phyloP scores from a whole-genome alignment of 768 basidiomycete genomes.

The Trametes elegans region DNA sequence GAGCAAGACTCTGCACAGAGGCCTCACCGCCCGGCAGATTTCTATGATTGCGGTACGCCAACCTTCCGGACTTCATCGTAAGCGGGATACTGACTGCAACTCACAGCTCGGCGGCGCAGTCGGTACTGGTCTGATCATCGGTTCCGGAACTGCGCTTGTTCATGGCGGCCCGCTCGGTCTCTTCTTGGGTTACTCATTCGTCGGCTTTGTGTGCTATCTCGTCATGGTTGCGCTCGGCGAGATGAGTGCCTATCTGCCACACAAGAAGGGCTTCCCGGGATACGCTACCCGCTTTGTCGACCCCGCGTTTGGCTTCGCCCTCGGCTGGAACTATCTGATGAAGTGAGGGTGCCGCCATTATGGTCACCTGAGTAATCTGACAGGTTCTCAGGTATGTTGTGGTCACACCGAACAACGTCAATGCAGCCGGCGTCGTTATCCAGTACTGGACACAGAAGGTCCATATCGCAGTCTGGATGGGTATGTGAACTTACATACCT shows the following conservation, averaged over 20 bases:
- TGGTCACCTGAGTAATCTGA: background rate
- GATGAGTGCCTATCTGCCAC: conserved; percentile 44
- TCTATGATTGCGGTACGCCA: conserved; percentile 39
- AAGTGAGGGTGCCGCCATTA: conserved; percentile 35
- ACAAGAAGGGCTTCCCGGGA: conserved; percentile 57
- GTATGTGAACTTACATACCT: conserved; percentile 33
- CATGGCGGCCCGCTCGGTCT: conserved; percentile 54
- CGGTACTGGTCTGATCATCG: conserved; percentile 35
- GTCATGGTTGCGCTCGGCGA: conserved; percentile 51
- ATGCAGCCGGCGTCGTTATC: conserved; percentile 50
- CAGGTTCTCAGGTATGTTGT: conserved; percentile 44
- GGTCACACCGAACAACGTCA: conserved; percentile 65
- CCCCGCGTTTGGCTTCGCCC: conserved; percentile 64
- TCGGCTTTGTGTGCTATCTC: conserved; percentile 57
- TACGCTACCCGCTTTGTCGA: conserved; percentile 67
- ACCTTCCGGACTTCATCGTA: background rate
- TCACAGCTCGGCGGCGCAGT: conserved; percentile 34
- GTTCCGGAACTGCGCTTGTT: conserved; percentile 55
- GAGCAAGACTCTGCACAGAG: conserved; percentile 34
- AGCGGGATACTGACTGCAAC: background rate
- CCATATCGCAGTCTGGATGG: conserved; percentile 55
- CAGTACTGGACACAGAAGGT: conserved; percentile 36
- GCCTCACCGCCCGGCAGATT: conserved; percentile 35
- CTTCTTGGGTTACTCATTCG: conserved; percentile 41
- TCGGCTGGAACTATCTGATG: conserved; percentile 63